phyloP scores from a whole-genome alignment of 2,329 filamentous ascomycete genomes.

The Trichophaea hybrida region DNA sequence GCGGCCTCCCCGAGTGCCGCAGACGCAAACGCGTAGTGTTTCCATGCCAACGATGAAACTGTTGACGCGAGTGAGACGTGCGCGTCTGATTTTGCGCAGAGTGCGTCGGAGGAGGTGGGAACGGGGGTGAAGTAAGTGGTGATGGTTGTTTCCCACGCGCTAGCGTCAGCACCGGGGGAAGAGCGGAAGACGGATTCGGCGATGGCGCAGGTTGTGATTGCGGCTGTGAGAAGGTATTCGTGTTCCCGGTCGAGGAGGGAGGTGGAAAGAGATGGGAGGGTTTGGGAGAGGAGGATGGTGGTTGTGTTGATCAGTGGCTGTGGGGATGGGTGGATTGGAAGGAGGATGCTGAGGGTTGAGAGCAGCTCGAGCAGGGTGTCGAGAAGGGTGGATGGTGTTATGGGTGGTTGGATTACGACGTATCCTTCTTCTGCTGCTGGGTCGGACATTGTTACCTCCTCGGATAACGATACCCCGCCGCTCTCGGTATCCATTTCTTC shows the following conservation, averaged over 20 bases:
- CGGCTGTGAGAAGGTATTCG: neutral
- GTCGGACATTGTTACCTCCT: conserved; percentile 7
- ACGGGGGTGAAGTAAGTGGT: neutral
- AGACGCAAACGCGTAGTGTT: conserved; percentile 16
- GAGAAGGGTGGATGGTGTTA: conserved; percentile 14
- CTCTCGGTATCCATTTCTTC: neutral
- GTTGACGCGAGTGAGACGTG: conserved; percentile 15
- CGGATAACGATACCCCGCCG: neutral
- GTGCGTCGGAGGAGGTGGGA: neutral
- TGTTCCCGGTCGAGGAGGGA: neutral
- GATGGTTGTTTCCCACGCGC: neutral
- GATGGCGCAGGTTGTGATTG: neutral
- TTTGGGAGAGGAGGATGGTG: neutral
- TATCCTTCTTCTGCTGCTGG: conserved; percentile 6
- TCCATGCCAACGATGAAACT: conserved; percentile 15
- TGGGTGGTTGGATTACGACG: conserved; percentile 17
- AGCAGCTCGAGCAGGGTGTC: conserved; percentile 15
- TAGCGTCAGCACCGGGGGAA: neutral
- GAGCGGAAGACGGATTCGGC: neutral
- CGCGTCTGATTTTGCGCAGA: conserved; percentile 10
- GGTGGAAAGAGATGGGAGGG: neutral
- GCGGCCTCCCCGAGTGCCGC: conserved; percentile 17
- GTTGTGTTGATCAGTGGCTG: neutral
- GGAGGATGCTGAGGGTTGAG: conserved; percentile 11
- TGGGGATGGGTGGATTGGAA: neutral